Conservation (phyloP, 257 asterid species). For the Forsythia viridissima region DNA sequence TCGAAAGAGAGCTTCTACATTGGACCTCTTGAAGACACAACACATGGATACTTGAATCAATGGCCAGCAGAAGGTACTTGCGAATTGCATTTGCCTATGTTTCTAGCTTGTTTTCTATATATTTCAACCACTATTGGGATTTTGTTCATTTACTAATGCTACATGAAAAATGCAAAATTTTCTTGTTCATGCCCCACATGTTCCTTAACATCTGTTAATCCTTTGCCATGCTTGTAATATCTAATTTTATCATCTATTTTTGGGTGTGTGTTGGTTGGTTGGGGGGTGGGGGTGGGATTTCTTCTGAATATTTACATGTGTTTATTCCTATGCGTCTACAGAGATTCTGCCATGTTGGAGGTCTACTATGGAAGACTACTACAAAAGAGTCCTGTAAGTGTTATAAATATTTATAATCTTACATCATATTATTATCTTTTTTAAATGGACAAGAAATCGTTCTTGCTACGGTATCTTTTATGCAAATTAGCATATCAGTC, state of each 20-base stretch:
- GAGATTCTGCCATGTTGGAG: slow-evolving; percentile 53
- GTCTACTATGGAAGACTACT: slow-evolving; percentile 53
- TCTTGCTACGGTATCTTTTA: background rate
- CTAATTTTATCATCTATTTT: background rate
- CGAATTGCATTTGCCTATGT: background rate
- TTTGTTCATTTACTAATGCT: background rate
- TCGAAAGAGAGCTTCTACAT: slow-evolving; percentile 57
- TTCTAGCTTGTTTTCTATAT: background rate
- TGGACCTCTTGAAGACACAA: slow-evolving; percentile 42
- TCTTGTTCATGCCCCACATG: background rate
- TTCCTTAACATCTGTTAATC: background rate
- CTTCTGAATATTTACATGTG: background rate
- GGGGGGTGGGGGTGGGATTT: background rate
- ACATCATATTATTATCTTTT: background rate
- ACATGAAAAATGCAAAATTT: background rate
- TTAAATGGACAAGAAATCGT: background rate
- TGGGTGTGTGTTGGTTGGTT: no score
- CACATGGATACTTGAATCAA: slow-evolving; percentile 42
- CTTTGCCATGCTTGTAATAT: background rate
- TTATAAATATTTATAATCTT: background rate
- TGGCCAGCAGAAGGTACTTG: slow-evolving; percentile 60
- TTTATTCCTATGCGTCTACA: slow-evolving; percentile 18
- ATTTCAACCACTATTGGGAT: background rate
- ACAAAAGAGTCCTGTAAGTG: slow-evolving; percentile 47
- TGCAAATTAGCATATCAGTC: background rate